Base-by-base conservation (phyloP, 1,284 basidiomycete species). In the Sporisorium iseilematis-ciliati region DNA sequence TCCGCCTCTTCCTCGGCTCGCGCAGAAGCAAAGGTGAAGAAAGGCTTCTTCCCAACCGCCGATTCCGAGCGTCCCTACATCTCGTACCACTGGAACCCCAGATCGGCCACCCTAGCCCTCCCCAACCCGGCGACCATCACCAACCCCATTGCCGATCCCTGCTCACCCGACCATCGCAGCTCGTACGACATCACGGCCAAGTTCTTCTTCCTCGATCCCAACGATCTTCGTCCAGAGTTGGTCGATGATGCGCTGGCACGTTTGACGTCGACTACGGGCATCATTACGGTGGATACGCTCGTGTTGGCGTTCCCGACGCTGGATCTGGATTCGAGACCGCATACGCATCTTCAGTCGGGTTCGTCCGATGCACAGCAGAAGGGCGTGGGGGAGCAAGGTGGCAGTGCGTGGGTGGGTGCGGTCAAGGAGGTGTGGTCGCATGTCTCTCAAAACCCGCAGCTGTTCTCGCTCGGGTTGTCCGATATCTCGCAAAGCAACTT, bases 101-200 rank as follows among this genome's bases (percentile, higher is more conserved):
- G 53, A 21, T 53, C 61, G 1, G 43, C 45, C 7, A 75, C 75
- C 6, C 48, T 82, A 12, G 62, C 64, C 2, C 56, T 82, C 14
- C 81, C 81, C 1, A 75, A 80, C 35, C 79, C 81, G 4, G 57
- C 61, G 3, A 76, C 69, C 10, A 78, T 80, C 61, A 63, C 73
- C 21, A 80, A 78, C 38, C 78, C 78, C 31, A 65, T 69, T 20
- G 71, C 70, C 7, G 78, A 80, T 45, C 78, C 78, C 10, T 80
- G 78, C 55, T 64, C 65, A n/a, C 70, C 72, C 2, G 76, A 78
- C 25, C 65, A 67, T 25, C 31, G 81, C 7, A 67, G 59, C 51
- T 67, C 73, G 4, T 80, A 78, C 57, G 81, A 82, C 51, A 79
- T 82, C 26, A 82, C 79, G 2, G 79, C 76, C 61, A 82, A 82